phyloP scores from a whole-genome alignment of 1,284 basidiomycete species.

The Termitomyces sp. region DNA sequence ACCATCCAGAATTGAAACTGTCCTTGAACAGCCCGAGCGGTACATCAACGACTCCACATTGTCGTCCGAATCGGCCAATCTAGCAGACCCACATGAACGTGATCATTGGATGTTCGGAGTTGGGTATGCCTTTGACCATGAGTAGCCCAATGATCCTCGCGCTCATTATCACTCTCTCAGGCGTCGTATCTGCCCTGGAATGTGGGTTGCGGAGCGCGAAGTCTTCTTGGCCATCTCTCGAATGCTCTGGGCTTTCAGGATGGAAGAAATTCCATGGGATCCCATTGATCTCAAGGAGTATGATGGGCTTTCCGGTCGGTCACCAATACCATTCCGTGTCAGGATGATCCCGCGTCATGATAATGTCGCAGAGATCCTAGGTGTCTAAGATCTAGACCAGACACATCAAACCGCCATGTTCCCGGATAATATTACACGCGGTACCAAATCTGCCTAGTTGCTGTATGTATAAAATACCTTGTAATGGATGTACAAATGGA shows the following conservation, averaged over 20 bases:
- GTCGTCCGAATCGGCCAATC: slow-evolving; percentile 33
- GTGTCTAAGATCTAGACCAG: not conserved
- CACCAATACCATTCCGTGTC: slow-evolving; percentile 33
- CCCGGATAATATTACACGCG: not conserved
- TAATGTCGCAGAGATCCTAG: slow-evolving; percentile 19
- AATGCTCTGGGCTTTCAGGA: slow-evolving; percentile 37
- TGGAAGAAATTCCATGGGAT: slow-evolving; percentile 32
- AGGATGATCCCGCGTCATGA: slow-evolving; percentile 26
- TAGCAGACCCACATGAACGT: slow-evolving; percentile 34
- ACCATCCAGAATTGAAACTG: not conserved
- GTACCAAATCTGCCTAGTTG: not conserved
- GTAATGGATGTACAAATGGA: slow-evolving; percentile 3
- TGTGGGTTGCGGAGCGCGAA: slow-evolving; percentile 36
- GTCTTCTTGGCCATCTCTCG: slow-evolving; percentile 35
- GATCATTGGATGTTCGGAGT: slow-evolving; percentile 43
- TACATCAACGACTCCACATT: slow-evolving; percentile 25
- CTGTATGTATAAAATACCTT: slow-evolving; percentile 1
- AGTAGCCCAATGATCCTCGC: not conserved
- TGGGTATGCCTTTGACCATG: slow-evolving; percentile 20
- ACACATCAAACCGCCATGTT: not conserved
- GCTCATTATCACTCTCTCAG: slow-evolving; percentile 17
- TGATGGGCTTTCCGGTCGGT: slow-evolving; percentile 37
- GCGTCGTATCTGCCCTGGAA: slow-evolving; percentile 37
- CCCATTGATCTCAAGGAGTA: slow-evolving; percentile 38
- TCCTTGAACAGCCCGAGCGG: slow-evolving; percentile 23